Conservation (phyloP, 257 asterid species). For the Nicotiana tomentosiformis region DNA sequence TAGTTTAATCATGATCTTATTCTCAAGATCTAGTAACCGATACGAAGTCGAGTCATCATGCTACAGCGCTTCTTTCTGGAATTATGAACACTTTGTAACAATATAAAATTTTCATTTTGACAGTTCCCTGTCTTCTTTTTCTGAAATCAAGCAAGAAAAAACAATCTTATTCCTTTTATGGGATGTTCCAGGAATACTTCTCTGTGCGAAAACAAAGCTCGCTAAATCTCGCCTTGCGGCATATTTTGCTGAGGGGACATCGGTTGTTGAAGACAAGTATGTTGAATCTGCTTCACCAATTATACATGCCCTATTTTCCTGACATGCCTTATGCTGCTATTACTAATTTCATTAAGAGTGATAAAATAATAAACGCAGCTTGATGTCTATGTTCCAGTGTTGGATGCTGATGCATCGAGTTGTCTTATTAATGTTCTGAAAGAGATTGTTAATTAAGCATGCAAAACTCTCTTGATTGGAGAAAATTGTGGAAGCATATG, state of each 20-base stretch:
- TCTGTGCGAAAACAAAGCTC: constrained; percentile 85
- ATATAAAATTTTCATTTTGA: not conserved
- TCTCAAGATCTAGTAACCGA: not conserved
- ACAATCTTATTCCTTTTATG: constrained; percentile 8
- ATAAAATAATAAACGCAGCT: not conserved
- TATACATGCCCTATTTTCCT: constrained; percentile 2
- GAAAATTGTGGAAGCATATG: not conserved
- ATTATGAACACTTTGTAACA: not conserved
- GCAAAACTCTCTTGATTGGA: not conserved
- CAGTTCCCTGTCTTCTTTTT: not conserved
- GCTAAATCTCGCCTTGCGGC: constrained; percentile 85
- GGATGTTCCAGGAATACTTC: constrained; percentile 63
- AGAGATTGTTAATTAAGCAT: not conserved
- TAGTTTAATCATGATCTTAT: not conserved
- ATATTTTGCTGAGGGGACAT: constrained; percentile 86
- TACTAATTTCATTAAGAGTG: not conserved
- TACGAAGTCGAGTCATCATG: not conserved
- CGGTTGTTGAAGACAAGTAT: constrained; percentile 53
- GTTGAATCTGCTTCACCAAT: constrained; percentile 8
- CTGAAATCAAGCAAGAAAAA: not conserved
- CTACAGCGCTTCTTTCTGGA: not conserved
- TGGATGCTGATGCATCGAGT: not conserved
- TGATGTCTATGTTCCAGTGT: not conserved
- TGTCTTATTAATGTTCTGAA: not conserved
- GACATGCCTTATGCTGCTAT: not conserved